Base-by-base conservation (phyloP, 2,329 filamentous ascomycete species). In the Microcera coccophila region DNA sequence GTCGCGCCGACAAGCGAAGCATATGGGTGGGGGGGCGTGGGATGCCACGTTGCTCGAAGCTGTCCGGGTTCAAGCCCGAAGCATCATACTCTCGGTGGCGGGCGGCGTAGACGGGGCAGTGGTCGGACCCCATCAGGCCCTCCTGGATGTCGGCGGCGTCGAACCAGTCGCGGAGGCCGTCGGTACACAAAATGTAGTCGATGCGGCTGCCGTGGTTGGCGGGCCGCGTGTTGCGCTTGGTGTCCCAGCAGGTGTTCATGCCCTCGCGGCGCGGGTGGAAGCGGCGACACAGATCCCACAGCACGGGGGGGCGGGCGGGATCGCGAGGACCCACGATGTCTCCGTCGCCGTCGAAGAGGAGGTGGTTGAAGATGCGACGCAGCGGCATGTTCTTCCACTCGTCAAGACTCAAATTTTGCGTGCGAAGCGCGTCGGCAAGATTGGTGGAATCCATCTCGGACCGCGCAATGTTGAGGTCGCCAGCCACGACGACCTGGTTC, bases 231-330 rank as follows among this genome's bases (percentile, higher is more conserved):
- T 97, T 97, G 60, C 90, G 86, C 62, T 87, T 90, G 38, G 88
- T 90, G 50, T 97, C 90, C 91, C 91, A 97, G 63, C 91, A 95
- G 0, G 93, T 97, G 63, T 89, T 97, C 93, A 98, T 97, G 47
- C 89, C 89, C 48, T 74, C 73, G 29, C 93, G 78, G n/a, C 72
- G 68, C 1, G 87, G 85, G 59, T 96, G 86, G 59, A 90, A 94
- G 19, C 78, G 79, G 37, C 93, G 79, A 54, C 87, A 90, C 15
- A 94, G 72, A 67, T 98, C 93, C 77, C 85, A 87, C 31, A 97
- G 69, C 2, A 90, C 78, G 3, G 88, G 80, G 60, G 90, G 84
- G 51, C 85, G 75, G 1, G 79, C 83, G 55, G 82, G 70, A 45
- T 93, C 88, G 45, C 81, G 76, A 26, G 78, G 68, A 0, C 83